Evolutionary conservation across 345 rosid species (phyloP), one percentile per base, ranked within the genome.

Genomic region (Hirschfeldia incana): DNA sequence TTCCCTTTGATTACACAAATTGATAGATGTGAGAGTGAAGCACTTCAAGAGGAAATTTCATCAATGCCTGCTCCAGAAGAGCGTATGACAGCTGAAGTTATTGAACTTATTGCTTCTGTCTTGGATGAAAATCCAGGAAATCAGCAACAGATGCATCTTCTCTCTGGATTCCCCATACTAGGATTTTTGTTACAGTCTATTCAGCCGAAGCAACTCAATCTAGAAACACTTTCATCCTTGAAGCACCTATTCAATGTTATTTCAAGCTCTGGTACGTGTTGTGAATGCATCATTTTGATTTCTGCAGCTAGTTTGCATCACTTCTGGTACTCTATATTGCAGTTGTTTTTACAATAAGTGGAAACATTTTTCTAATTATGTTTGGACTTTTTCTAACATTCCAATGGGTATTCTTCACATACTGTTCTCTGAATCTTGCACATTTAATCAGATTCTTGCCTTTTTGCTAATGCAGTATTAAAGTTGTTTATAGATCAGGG

Each of bases 91-190:
- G 98, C 98, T 61, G 98, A 92, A 86, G 97, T 92, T 70, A 84
- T 92, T 79, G 97, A 92, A 74, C 97, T 94, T 80, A 90, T 94
- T 78, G 94, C 97, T 84, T 94, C 97, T 69, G 92, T 94, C 69
- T 86, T 94, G 61, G 97, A 94, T 82, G 98, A 94, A 72, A 92
- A 94, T 84, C 84, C 92, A 70, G 90, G 89, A 83, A 94, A 92
- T 82, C 97, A 89, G 83, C 94, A 92, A 77, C 97, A 94, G 80
- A 94, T 94, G 97, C 90, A 88, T 85, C 86, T 91, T 82, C 94
- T 94, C 74, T 89, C 94, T 60, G 98, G 98, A 83, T 94, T 92
- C 79, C 82, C 90, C 60, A 84, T 94, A 58, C 88, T 94, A 77
- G 98, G 98, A 72, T 92, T 92, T 79, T 84, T 94, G 53, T 81